Evolutionary conservation across 345 rosid genomes (phyloP).

Genomic region (Cardamine occulta): DNA sequence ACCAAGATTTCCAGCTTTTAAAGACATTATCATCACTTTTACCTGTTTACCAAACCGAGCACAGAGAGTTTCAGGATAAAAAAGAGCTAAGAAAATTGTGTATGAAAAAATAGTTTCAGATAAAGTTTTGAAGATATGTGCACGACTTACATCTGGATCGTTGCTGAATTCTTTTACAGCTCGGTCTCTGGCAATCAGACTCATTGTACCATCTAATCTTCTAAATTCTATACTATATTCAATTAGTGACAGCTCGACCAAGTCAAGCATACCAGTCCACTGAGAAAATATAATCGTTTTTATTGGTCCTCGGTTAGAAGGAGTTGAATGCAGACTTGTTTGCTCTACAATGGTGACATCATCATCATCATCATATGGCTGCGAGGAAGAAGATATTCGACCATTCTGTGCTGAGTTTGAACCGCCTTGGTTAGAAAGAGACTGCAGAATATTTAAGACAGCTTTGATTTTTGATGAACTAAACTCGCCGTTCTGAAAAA

Average conservation of each 20-base stretch:
- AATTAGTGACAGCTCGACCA: slow-evolving; percentile 64
- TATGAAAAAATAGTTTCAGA: background rate
- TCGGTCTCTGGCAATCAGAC: slow-evolving; percentile 73
- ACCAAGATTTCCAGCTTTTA: slow-evolving; percentile 97
- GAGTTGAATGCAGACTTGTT: slow-evolving; percentile 46
- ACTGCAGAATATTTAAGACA: slow-evolving; percentile 65
- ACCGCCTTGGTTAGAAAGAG: slow-evolving; percentile 48
- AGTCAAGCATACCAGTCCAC: slow-evolving; percentile 93
- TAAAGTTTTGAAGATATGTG: background rate
- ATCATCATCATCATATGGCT: slow-evolving; percentile 28
- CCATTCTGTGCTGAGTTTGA: slow-evolving; percentile 44
- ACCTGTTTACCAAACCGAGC: slow-evolving; percentile 52
- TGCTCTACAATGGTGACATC: slow-evolving; percentile 47
- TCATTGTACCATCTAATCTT: slow-evolving; percentile 94
- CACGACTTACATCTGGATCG: slow-evolving; percentile 65
- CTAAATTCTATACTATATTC: slow-evolving; percentile 60
- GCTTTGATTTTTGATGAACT: slow-evolving; percentile 80
- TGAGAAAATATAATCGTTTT: slow-evolving; percentile 91
- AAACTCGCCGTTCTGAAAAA: slow-evolving; percentile 56
- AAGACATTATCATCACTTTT: slow-evolving; percentile 87
- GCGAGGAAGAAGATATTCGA: slow-evolving; percentile 43
- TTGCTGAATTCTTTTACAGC: slow-evolving; percentile 83
- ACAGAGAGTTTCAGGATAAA: slow-evolving; percentile 26
- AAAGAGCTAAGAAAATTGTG: background rate
- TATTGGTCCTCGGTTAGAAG: slow-evolving; percentile 51